Evolutionary conservation across 2,329 filamentous ascomycete species (phyloP), one percentile per base, ranked within the genome.

Genomic region (Diatrype stigma): DNA sequence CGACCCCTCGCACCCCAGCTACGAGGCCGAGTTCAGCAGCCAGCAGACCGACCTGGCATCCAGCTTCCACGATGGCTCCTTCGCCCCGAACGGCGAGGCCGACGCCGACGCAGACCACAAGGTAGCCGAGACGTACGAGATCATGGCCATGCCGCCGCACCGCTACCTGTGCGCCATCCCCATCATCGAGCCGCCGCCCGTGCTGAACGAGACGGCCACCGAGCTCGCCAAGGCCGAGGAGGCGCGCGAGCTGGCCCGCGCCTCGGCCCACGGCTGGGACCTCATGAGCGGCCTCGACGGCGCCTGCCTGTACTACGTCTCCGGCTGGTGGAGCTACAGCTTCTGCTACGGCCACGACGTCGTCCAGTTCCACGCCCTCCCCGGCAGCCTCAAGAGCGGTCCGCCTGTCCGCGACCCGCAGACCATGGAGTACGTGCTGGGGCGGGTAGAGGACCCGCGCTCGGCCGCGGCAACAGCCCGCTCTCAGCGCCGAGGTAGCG

Each of bases 251-350:
- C 79, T 95, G 10, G 82, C 80, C 38, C 84, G 89, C 23, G 92
- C 91, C 1, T 88, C 86, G 1, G 79, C 83, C 30, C 85, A 84
- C 46, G 92, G 92, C 6, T 88, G 89, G 79, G 87, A 94, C 63
- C 77, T 96, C 21, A 75, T 96, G 47, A 80, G 82, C 56, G 84
- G 85, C 23, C 86, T 96, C 70, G 81, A 92, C 48, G 87, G 85
- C 3, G 80, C 81, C 47, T 96, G 92, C 68, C 81, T 96, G 56
- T 96, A 93, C 73, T 82, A 78, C 57, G 74, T 91, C 57, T 88
- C 85, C 1, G 92, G 92, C 0, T 96, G 92, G 92, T 96, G 92
- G 92, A 94, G 88, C 64, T 96, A 96, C 71, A 88, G 86, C 60
- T 96, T 96, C 69, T 96, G 92, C 76, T 94, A 96, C 72, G 89